Evolutionary conservation across 2,329 filamentous ascomycete genomes (phyloP).

Genomic region (Trichoderma hamatum): DNA sequence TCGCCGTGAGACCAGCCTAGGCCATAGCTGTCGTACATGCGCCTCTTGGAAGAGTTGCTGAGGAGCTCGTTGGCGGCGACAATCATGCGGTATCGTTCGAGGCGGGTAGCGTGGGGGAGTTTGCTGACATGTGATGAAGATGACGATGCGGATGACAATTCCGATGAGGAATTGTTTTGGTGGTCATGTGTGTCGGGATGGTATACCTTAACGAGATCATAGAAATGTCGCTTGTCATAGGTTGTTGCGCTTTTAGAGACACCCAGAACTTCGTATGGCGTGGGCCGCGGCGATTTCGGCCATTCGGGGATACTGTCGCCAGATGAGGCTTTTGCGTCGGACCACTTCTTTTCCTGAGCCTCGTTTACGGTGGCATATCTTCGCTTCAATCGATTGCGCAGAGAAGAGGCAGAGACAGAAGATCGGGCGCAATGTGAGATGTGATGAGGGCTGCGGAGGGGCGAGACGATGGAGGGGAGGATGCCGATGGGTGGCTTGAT

Average conservation of each 20-base stretch:
- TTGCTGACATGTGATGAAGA: neutral
- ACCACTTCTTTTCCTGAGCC: conserved; percentile 7
- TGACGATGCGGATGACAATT: neutral
- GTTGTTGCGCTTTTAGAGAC: conserved; percentile 59
- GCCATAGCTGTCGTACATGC: conserved; percentile 80
- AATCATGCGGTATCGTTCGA: conserved; percentile 90
- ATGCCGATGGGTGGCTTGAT: conserved; percentile 12
- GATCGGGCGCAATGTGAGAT: neutral
- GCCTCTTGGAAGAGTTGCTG: conserved; percentile 75
- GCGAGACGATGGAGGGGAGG: neutral
- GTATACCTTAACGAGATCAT: conserved; percentile 92
- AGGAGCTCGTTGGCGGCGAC: conserved; percentile 88
- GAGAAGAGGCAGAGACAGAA: neutral
- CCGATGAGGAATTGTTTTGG: neutral
- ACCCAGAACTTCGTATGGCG: conserved; percentile 88
- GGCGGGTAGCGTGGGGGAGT: conserved; percentile 58
- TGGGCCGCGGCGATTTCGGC: conserved; percentile 59
- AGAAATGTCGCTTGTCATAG: conserved; percentile 84
- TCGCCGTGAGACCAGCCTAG: conserved; percentile 72
- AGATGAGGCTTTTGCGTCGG: conserved; percentile 15
- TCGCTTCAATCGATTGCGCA: neutral
- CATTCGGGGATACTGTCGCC: conserved; percentile 41
- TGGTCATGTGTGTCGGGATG: conserved; percentile 74
- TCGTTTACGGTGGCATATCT: conserved; percentile 14
- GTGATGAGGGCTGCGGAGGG: neutral